Percentiles rank a stretch among this genome's conserved stretches.
phyloP scores from a whole-genome alignment of 371 early-diverging fungal species.

The Choanephora cucurbitarum region DNA sequence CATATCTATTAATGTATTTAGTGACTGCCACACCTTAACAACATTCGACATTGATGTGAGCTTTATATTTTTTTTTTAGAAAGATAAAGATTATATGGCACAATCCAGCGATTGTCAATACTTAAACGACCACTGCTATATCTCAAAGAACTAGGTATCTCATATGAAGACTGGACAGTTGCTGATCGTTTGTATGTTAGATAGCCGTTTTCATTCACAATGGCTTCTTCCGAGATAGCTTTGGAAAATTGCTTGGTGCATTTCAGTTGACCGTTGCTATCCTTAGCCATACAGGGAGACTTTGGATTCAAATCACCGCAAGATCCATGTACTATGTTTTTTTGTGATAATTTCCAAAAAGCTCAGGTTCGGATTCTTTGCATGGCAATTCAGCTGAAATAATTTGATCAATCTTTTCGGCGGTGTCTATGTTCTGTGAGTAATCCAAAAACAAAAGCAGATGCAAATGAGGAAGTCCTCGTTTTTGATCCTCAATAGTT shows the following conservation, averaged over 20 bases:
- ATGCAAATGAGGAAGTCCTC: no score
- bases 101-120: conserved; percentile 32
- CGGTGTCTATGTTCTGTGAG: no score
- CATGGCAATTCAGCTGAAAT: no score
- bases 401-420: no score
- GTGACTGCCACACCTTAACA: conserved; percentile 27
- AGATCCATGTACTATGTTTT: conserved; percentile 10
- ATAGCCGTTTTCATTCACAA: conserved; percentile 4
- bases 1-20: conserved; percentile 45
- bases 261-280: neutral
- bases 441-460: no score
- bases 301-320: conserved; percentile 13
- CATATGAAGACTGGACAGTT: neutral
- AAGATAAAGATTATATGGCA: conserved; percentile 35
- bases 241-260: conserved; percentile 13
- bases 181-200: neutral
- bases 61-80: conserved; percentile 40
- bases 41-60: conserved; percentile 44
- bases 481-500: no score
- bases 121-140: neutral
- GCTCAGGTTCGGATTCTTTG: no score
- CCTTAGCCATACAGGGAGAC: conserved; percentile 8
- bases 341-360: no score
- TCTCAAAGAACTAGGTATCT: neutral
- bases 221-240: neutral